phyloP scores from a whole-genome alignment of 768 basidiomycete species.

The Lactarius vividus region DNA sequence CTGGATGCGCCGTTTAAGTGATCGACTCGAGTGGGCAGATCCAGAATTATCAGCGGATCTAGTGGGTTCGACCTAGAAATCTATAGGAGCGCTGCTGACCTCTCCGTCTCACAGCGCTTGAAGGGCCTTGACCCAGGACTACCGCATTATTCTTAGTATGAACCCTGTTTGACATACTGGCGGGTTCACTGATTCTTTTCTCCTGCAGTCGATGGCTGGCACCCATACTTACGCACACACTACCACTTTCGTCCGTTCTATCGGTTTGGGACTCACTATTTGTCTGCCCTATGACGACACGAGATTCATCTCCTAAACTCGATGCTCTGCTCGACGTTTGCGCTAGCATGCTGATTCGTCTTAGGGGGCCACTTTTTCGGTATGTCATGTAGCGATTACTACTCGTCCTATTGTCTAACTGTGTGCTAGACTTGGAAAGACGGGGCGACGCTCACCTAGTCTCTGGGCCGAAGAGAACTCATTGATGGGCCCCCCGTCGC shows the following conservation, averaged over 20 bases:
- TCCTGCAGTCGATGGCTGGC: constrained; percentile 67
- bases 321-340: constrained; percentile 71
- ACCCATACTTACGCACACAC: constrained; percentile 65
- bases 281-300: constrained; percentile 52
- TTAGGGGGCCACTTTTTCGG: constrained; percentile 54
- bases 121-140: constrained; percentile 67
- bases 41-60: constrained; percentile 55
- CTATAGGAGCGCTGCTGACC: not conserved
- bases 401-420: constrained; percentile 6
- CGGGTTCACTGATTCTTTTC: not conserved
- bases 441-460: constrained; percentile 41
- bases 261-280: constrained; percentile 73
- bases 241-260: constrained; percentile 60
- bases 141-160: constrained; percentile 82
- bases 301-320: constrained; percentile 55
- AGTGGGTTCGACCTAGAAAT: constrained; percentile 40
- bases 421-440: constrained; percentile 51
- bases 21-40: constrained; percentile 61
- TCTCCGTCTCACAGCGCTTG: constrained; percentile 42
- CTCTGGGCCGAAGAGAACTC: constrained; percentile 54
- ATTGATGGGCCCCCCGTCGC: constrained; percentile 40
- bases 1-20: constrained; percentile 64
- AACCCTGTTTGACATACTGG: constrained; percentile 19
- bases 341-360: constrained; percentile 62
- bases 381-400: constrained; percentile 32